Evolutionary conservation across 352 stramenopile genomes (phyloP), one percentile per base, ranked within the genome.

Genomic region (Pythium vanterpoolii): DNA sequence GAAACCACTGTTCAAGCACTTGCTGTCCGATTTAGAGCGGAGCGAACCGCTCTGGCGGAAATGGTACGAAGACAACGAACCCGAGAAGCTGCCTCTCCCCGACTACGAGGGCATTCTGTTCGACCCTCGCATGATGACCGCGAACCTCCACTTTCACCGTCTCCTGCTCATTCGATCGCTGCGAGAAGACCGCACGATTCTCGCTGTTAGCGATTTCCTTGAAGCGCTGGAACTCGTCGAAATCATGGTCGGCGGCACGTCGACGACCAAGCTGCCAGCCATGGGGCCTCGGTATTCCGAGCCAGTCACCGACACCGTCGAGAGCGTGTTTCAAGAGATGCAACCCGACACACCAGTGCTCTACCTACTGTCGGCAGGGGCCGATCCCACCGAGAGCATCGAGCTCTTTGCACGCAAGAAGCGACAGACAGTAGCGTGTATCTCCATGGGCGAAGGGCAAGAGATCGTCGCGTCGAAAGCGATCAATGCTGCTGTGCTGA

Each of bases 11-110:
- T 90, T 90, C 24, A 71, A 73, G n/a, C 84, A 77, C 24, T 56
- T 93, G 8, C 39, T 83, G 16, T 74, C 68, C 1, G 83, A 91
- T 56, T 54, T 93, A 7, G 82, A 90, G 59, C 77, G 82, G 31
- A 89, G 71, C 39, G 83, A 93, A 68, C 68, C 60, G 24, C 52
- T 69, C n/a, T 93, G 83, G 83, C 69, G 72, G 11, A 76, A 79
- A 40, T 93, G 83, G 83, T 88, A 84, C 46, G 83, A 93, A 40
- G 79, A 91, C 47, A 93, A 91, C 62, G 82, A 89, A 51, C 83
- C 83, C 0, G 83, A 93, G 55, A 65, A 72, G 16, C 50, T 75
- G 24, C 67, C 78, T 1, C 45, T 91, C 0, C 83, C 82, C 0
- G 83, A 93, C 46, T 90, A 91, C 60, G 82, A 91, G 30, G 64